Evolutionary conservation across 169 alveolate genomes (phyloP).

Genomic region (Plasmodium gaboni): DNA sequence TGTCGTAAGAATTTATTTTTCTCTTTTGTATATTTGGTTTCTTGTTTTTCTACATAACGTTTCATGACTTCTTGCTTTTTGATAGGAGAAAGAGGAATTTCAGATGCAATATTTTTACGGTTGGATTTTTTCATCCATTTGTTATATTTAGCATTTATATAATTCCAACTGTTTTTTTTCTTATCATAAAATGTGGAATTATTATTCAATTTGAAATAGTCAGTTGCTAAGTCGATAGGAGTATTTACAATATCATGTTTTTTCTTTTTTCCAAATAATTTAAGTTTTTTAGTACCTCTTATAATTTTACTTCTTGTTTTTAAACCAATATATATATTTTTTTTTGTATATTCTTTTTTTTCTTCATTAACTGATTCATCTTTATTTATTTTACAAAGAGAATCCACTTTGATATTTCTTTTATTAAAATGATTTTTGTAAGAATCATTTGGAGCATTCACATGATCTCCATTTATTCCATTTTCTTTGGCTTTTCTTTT

Average conservation of each 20-base stretch:
- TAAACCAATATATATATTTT: conserved; percentile 59
- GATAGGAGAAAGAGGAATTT: conserved; percentile 37
- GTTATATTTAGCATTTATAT: conserved; percentile 57
- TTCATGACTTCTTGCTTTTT: conserved; percentile 62
- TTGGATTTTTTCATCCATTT: conserved; percentile 68
- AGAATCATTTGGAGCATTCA: not conserved
- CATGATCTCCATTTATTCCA: too few relatives aligned
- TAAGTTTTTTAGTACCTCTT: conserved; percentile 72
- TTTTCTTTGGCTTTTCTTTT: not conserved
- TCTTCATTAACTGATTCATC: not conserved
- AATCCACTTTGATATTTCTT: not conserved
- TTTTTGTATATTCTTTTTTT: not conserved
- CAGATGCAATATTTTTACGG: conserved; percentile 34
- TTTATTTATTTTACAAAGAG: not conserved
- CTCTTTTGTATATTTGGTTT: conserved; percentile 69
- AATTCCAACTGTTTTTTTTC: conserved; percentile 66
- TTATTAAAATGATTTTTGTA: not conserved
- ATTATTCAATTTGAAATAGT: conserved; percentile 50
- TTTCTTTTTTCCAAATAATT: conserved; percentile 61
- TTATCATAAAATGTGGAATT: conserved; percentile 48
- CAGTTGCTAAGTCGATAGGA: conserved; percentile 69
- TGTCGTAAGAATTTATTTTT: conserved; percentile 39
- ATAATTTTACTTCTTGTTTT: conserved; percentile 60
- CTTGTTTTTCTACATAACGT: conserved; percentile 64
- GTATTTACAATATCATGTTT: conserved; percentile 34